Conservation (phyloP, 106 monocot genomes). For the Amphibolis antarctica region DNA sequence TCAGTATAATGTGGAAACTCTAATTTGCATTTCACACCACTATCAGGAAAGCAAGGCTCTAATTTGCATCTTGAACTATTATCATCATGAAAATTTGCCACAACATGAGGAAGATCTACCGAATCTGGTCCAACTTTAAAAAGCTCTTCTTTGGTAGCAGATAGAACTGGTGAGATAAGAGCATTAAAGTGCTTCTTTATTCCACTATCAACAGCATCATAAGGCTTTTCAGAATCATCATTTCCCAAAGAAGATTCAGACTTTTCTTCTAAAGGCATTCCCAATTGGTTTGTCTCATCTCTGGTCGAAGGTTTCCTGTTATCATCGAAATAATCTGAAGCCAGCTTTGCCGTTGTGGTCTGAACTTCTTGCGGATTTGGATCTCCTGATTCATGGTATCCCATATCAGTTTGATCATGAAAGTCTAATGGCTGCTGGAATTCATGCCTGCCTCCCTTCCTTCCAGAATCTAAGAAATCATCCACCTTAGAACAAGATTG, state of each 20-base stretch:
- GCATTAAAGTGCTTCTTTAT: neutral
- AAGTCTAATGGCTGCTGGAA: conserved; percentile 9
- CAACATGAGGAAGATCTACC: neutral
- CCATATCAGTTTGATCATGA: conserved; percentile 16
- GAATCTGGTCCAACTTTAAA: neutral
- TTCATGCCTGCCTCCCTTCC: conserved; percentile 17
- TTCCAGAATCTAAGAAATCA: conserved; percentile 25
- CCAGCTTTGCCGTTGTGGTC: conserved; percentile 4
- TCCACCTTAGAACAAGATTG: conserved; percentile 60
- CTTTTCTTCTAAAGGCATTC: neutral
- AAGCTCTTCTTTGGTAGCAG: too few species aligned
- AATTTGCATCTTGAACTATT: neutral
- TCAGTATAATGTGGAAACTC: neutral
- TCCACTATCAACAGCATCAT: neutral
- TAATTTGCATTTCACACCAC: conserved; percentile 1
- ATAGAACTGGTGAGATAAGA: neutral
- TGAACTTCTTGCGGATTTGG: conserved; percentile 17
- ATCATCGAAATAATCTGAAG: neutral
- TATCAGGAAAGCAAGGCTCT: neutral
- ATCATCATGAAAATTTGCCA: neutral
- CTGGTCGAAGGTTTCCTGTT: neutral
- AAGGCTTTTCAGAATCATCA: neutral
- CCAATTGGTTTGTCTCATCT: neutral
- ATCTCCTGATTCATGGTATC: conserved; percentile 16
- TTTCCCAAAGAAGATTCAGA: neutral